Conservation (phyloP, 2,329 filamentous ascomycete genomes). For the Sporothrix humicola region DNA sequence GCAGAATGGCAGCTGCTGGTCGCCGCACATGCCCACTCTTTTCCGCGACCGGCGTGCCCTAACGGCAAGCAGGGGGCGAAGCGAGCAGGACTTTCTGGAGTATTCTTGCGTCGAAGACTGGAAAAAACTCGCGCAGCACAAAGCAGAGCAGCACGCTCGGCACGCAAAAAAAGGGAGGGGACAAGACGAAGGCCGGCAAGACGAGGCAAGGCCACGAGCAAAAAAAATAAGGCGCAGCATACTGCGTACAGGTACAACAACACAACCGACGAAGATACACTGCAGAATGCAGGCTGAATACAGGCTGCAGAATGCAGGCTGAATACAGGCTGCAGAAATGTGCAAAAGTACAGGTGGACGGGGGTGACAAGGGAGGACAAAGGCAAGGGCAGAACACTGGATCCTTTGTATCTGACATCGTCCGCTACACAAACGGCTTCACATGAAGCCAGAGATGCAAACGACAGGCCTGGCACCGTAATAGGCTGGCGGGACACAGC, state of each 20-base stretch:
- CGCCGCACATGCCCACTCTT: constrained; percentile 30
- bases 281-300: not conserved
- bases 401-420: not conserved
- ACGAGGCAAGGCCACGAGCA: not conserved
- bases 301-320: not conserved
- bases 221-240: not conserved
- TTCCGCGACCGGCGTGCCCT: constrained; percentile 33
- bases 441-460: not conserved
- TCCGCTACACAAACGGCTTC: not conserved
- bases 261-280: not conserved
- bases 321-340: not conserved
- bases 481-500: not conserved
- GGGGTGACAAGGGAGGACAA: not conserved
- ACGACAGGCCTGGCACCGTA: constrained; percentile 2
- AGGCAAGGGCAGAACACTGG: not conserved
- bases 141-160: no score
- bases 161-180: not conserved
- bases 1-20: constrained; percentile 8
- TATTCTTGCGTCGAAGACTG: not conserved
- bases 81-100: constrained; percentile 1
- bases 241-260: not conserved
- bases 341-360: not conserved
- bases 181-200: constrained; percentile 2
- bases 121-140: constrained; percentile 4
- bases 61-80: constrained; percentile 26